Base-by-base conservation (phyloP, 164 flowering plant species). In the Macadamia tetraphylla region DNA sequence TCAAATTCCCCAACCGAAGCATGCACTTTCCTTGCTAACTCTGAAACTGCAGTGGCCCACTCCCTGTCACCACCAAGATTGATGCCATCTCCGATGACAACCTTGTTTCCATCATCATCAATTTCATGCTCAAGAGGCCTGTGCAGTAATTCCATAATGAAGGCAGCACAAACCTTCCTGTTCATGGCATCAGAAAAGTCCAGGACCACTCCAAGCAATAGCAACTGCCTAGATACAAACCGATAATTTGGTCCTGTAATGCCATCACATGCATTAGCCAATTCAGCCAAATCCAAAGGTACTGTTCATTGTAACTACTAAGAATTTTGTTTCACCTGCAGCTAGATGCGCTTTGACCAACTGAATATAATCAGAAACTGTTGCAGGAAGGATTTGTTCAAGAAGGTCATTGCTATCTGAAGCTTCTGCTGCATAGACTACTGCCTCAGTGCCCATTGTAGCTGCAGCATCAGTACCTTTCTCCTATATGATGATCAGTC, bases 391-490 rank as follows among this genome's bases (percentile, higher is more conserved):
- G 60, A 92, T 71, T 69, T 64, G 79, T 62, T 95, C 99, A 4
- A 95, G 78, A 68, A 92, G 91, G 69, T 95, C 98, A 82, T 91
- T 89, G 44, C 49, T 84, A 58, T 89, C 87, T 42, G 96, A 83
- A 61, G 99, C 99, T 82, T 89, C 97, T 56, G 92, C 86, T 35
- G 98, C 99, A 83, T 89, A 92, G 30, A 95, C 89, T 59, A 85
- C 82, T 11, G 98, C 97, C 81, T 92, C 98, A 52, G 93, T 70
- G 44, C 99, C 99, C 81, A 76, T 79, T 63, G 93, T 82, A 68
- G 81, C 76, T 48, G 99, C 99, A 74, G 99, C 98, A 81, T 92
- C 91, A 68, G 91, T 84, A 49, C 97, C 97, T 83, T 88, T 95
- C 67, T 73, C 86, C 99, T 92, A 80, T 62, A 73, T 43, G 44